These are phyloP conservation scores for Pseudocercospora fuligena DNA, from an alignment of 2,329 filamentous ascomycete genomes.

Conservation along the genomic window DNA sequence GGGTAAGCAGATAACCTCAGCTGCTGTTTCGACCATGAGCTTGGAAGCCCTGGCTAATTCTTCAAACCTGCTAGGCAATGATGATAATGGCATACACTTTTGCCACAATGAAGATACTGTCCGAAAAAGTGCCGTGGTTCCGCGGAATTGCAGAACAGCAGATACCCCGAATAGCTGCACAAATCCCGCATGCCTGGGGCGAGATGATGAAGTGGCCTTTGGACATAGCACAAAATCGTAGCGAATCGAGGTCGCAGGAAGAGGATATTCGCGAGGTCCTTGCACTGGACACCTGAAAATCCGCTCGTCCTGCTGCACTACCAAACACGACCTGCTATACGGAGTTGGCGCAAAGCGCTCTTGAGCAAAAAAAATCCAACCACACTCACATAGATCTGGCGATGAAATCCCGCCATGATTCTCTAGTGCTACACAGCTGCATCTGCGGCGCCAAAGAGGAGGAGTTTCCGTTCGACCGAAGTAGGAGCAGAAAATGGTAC, in stretches of 20 bases:
- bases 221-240: constrained; percentile 20
- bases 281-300: neutral
- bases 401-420: neutral
- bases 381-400: neutral
- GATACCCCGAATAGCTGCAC: constrained; percentile 24
- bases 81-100: constrained; percentile 28
- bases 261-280: constrained; percentile 21
- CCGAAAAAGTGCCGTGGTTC: constrained; percentile 32
- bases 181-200: constrained; percentile 30
- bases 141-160: constrained; percentile 33
- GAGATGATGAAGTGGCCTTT: constrained; percentile 34
- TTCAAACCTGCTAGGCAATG: neutral
- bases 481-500: neutral
- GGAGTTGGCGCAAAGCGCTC: neutral
- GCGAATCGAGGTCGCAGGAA: constrained; percentile 19
- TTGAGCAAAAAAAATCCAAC: neutral
- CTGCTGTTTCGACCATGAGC: neutral
- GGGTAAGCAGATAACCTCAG: constrained; percentile 15
- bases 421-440: neutral
- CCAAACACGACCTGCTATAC: neutral
- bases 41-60: neutral
- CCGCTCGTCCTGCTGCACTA: neutral
- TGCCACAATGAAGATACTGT: constrained; percentile 34
- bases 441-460: neutral
- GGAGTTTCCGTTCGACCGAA: constrained; percentile 28